Evolutionary conservation across 805 yeast species (phyloP), one percentile per base, ranked within the genome.

Genomic region (Saccharomyces jurei): DNA sequence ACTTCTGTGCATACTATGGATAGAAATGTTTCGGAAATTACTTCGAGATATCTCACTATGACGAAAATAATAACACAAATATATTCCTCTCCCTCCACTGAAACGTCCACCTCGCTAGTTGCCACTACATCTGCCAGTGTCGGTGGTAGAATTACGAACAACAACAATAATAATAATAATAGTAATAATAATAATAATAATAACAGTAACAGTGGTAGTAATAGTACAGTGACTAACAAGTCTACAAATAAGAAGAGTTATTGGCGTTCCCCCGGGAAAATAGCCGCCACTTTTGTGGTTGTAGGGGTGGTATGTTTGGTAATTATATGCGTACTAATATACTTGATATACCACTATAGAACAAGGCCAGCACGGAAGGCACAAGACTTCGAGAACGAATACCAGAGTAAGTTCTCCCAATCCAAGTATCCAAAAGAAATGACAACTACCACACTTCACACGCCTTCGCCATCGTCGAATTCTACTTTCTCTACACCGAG

Each of bases 221-320:
- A 10, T 10, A 51, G 48, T 22, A 50, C 51, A 28, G 21, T 46
- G 9, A 29, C 28, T 27, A 50, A 58, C 44, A 30, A 17, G 6
- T n/a, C 50, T 36, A 30, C 30, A 22, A 31, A 32, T 3, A 62
- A 62, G 9, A 63, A 62, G 21, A 73, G 83, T 2, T 89, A 85
- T 64, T 89, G 86, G 76, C 75, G 77, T 54, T 73, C 81, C 49
- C 81, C 80, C 49, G 95, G 92, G 0, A 86, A 85, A 65, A 94
- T 89, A 1, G 95, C 91, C 0, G 96, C 95, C 2, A 86, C 89
- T 0, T 89, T 89, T 70, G 81, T 86, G 1, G 90, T 81, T 0
- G 94, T 89, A 17, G 96, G 91, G 1, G 61, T 89, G 1, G 83
- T 84, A 0, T 36, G 44, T 8, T 17, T 36, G 11, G 44, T 17